These are phyloP conservation scores for Plasmodium gaboni DNA, from an alignment of 169 alveolate genomes.

Conservation along the genomic window DNA sequence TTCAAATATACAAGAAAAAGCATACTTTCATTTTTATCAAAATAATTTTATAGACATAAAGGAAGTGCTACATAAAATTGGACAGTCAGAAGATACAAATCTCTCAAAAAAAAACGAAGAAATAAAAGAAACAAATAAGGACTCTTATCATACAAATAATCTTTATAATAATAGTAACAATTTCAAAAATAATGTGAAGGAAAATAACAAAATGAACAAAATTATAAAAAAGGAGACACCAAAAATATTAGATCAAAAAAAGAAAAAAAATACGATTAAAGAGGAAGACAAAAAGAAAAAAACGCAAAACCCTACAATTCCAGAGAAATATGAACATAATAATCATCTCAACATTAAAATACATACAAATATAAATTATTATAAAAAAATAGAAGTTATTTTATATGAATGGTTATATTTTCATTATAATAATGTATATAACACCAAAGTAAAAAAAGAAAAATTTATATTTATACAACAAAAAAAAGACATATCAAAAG, in stretches of 20 bases:
- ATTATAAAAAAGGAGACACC: neutral
- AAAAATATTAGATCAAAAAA: neutral
- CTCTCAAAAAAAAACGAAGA: too few relatives aligned
- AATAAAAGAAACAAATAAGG: too few relatives aligned
- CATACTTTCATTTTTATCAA: constrained; percentile 64
- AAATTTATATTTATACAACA: constrained; percentile 17
- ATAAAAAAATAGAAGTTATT: constrained; percentile 28
- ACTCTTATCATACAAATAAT: too few relatives aligned
- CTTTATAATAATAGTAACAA: neutral
- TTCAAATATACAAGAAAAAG: neutral
- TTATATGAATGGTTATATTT: constrained; percentile 71
- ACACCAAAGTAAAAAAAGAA: constrained; percentile 19
- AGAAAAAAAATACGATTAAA: neutral
- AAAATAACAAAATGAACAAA: neutral
- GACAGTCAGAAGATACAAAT: too few relatives aligned
- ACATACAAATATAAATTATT: neutral
- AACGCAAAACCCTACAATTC: neutral
- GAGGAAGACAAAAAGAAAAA: constrained; percentile 13
- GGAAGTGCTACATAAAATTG: constrained; percentile 22
- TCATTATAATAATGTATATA: constrained; percentile 60
- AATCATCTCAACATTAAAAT: neutral
- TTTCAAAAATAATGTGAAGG: neutral
- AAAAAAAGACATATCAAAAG: neutral
- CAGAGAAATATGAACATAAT: neutral
- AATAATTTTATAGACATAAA: constrained; percentile 69